Conservation (phyloP, 2,329 filamentous ascomycete species). For the Microsporum audouinii region DNA sequence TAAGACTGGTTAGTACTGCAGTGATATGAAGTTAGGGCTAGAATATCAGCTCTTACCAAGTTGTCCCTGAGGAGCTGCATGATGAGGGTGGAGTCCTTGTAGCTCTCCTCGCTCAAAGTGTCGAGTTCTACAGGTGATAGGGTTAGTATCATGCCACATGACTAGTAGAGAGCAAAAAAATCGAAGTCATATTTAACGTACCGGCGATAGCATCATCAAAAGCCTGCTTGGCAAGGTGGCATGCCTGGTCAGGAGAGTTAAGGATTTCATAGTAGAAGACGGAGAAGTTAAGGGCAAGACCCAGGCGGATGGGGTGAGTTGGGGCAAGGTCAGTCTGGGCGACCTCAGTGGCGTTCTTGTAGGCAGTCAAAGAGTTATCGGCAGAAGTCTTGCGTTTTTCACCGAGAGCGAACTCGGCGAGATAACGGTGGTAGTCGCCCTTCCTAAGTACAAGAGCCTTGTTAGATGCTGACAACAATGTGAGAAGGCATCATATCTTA, state of each 20-base stretch:
- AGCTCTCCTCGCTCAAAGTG: slow-evolving; percentile 94
- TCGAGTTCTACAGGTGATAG: slow-evolving; percentile 62
- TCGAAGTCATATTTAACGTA: slow-evolving; percentile 25
- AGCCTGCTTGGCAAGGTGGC: slow-evolving; percentile 91
- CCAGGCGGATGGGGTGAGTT: slow-evolving; percentile 86
- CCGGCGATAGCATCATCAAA: slow-evolving; percentile 93
- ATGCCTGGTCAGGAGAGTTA: slow-evolving; percentile 95
- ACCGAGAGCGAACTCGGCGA: slow-evolving; percentile 89
- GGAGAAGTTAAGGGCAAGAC: slow-evolving; percentile 89
- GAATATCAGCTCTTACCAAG: slow-evolving; percentile 48
- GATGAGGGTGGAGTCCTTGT: slow-evolving; percentile 97
- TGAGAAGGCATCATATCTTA: slow-evolving; percentile 33
- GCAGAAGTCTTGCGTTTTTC: slow-evolving; percentile 92
- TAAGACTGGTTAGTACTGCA: slow-evolving; percentile 21
- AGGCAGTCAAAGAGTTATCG: slow-evolving; percentile 89
- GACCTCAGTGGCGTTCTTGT: slow-evolving; percentile 88
- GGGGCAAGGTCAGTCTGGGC: slow-evolving; percentile 79
- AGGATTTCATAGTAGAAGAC: slow-evolving; percentile 99
- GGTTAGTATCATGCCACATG: background rate
- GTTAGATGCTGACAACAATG: slow-evolving; percentile 6
- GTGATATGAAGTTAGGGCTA: background rate
- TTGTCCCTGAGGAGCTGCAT: slow-evolving; percentile 98
- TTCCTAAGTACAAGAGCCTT: slow-evolving; percentile 53
- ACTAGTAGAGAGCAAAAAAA: background rate
- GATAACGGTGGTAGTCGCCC: slow-evolving; percentile 98